Evolutionary conservation across 1,284 basidiomycete genomes (phyloP).

Genomic region (Paramarasmius palmivorus): DNA sequence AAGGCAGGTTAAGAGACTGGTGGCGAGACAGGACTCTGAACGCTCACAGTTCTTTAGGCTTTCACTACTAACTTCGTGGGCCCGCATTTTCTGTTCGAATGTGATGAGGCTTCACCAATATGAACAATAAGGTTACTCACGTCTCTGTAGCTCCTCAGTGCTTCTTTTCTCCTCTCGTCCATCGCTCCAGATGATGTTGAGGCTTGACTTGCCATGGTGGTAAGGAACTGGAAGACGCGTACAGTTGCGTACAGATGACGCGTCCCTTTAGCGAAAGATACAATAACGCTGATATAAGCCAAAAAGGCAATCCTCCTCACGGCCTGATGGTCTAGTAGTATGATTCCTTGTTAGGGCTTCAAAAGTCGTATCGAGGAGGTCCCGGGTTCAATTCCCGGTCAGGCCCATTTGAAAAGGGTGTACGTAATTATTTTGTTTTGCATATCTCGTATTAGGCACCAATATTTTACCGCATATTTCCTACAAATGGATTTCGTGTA

Average conservation of each 20-base stretch:
- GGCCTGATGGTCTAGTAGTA: too few species aligned
- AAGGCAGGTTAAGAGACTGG: not conserved
- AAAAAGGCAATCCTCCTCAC: too few species aligned
- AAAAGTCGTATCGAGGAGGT: constrained; percentile 47
- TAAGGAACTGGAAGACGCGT: constrained; percentile 36
- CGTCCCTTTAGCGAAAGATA: constrained; percentile 18
- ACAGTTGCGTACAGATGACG: constrained; percentile 32
- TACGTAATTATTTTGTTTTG: too few species aligned
- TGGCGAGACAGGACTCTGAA: not conserved
- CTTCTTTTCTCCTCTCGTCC: constrained; percentile 63
- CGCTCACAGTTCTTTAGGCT: constrained; percentile 83
- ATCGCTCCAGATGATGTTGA: constrained; percentile 57
- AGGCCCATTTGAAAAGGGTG: constrained; percentile 48
- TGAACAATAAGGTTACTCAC: constrained; percentile 32
- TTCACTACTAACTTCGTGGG: constrained; percentile 82
- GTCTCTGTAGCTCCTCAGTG: constrained; percentile 69
- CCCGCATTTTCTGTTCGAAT: constrained; percentile 79
- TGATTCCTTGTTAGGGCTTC: too few species aligned
- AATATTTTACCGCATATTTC: too few species aligned
- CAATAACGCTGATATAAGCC: too few species aligned
- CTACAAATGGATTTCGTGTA: too few species aligned
- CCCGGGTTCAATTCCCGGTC: constrained; percentile 84
- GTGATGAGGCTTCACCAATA: constrained; percentile 14
- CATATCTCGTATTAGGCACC: too few species aligned
- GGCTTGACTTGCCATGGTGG: constrained; percentile 49